These are phyloP conservation scores for Hericium coralloides DNA, from an alignment of 768 basidiomycete genomes.

Conservation along the genomic window DNA sequence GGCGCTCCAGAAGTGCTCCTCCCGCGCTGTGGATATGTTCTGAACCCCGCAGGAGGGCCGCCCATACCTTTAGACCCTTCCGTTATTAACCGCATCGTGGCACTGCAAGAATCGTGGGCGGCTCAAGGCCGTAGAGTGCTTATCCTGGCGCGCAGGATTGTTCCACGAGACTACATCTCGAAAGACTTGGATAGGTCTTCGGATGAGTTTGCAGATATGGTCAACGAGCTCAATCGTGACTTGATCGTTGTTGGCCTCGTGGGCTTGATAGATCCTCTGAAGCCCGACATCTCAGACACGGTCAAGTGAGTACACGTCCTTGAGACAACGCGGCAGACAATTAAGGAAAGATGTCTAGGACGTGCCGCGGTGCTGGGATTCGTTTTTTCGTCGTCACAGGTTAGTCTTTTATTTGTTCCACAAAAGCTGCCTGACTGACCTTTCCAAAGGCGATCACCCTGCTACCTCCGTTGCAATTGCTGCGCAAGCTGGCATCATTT, in stretches of 20 bases:
- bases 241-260: slow-evolving; percentile 49
- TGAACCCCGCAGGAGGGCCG: slow-evolving; percentile 28
- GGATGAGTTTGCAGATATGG: slow-evolving; percentile 33
- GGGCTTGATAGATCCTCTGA: slow-evolving; percentile 53
- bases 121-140: slow-evolving; percentile 54
- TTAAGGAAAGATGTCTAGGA: slow-evolving; percentile 9
- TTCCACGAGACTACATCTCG: slow-evolving; percentile 25
- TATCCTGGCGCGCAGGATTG: slow-evolving; percentile 39
- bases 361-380: slow-evolving; percentile 48
- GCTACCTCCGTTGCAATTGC: slow-evolving; percentile 58
- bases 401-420: slow-evolving; percentile 1
- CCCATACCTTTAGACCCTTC: slow-evolving; percentile 23
- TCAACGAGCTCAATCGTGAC: slow-evolving; percentile 33
- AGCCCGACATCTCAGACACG: slow-evolving; percentile 43
- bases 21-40: slow-evolving; percentile 30
- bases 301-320: slow-evolving; percentile 17
- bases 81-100: slow-evolving; percentile 22
- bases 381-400: slow-evolving; percentile 57
- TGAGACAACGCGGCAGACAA: background rate
- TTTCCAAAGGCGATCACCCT: slow-evolving; percentile 38
- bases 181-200: slow-evolving; percentile 20
- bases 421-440: background rate
- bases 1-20: slow-evolving; percentile 47
- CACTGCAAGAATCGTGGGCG: slow-evolving; percentile 40
- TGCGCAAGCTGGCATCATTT: slow-evolving; percentile 49